These are phyloP conservation scores for Epichloe coenophiala DNA, from an alignment of 2,329 filamentous ascomycete species.

Conservation along the genomic window DNA sequence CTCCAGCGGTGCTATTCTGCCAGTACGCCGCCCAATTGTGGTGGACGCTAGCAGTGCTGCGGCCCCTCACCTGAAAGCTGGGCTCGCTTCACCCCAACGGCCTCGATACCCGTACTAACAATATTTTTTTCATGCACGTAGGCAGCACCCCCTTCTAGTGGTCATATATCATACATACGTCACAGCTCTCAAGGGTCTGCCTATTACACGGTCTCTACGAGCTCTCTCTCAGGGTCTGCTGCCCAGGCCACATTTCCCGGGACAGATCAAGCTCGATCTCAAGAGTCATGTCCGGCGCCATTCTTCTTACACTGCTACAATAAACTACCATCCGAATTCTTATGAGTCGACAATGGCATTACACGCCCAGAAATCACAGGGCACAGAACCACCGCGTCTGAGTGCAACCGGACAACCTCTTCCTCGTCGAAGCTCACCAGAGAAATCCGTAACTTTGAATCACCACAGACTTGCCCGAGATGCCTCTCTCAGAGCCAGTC, in stretches of 20 bases:
- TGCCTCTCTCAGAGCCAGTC: constrained; percentile 19
- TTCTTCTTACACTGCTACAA: not conserved
- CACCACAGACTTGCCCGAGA: constrained; percentile 33
- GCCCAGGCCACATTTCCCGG: not conserved
- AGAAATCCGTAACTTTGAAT: constrained; percentile 32
- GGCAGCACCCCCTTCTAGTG: not conserved
- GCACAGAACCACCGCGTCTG: constrained; percentile 13
- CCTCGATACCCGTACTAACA: not conserved
- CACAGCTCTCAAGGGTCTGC: not conserved
- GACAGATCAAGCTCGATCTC: not conserved
- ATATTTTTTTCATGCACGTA: not conserved
- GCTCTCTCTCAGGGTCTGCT: not conserved
- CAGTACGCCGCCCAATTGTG: not conserved
- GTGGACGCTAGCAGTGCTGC: not conserved
- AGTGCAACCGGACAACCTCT: constrained; percentile 25
- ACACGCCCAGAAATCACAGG: constrained; percentile 11
- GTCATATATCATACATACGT: not conserved
- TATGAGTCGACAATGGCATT: constrained; percentile 18
- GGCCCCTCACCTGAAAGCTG: not conserved
- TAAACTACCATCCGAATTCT: constrained; percentile 1
- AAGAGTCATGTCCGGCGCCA: not conserved
- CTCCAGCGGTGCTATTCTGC: not conserved
- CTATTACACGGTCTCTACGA: not conserved
- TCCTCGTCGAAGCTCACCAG: constrained; percentile 30
- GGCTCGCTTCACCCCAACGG: not conserved